These are phyloP conservation scores for Chondrus crispus DNA, from an alignment of 23 red algal genomes.

Conservation along the genomic window DNA sequence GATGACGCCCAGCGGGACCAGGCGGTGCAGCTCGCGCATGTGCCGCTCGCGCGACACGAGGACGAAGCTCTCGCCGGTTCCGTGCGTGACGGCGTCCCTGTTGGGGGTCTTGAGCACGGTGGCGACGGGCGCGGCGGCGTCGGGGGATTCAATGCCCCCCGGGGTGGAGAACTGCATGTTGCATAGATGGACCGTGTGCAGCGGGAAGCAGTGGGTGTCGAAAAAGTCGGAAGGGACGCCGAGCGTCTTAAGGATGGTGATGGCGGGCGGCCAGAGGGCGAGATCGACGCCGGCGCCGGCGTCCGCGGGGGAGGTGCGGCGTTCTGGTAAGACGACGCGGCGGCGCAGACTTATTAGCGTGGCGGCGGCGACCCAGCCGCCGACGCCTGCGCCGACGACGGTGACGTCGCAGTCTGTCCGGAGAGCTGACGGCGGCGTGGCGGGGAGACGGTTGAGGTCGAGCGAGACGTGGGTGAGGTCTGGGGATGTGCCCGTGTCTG, in stretches of 20 bases:
- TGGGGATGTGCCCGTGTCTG: not conserved
- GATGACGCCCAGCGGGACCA: constrained; percentile 17
- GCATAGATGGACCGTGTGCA: constrained; percentile 48
- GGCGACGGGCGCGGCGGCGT: no score
- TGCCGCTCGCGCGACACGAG: constrained; percentile 2
- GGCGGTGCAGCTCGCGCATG: not conserved
- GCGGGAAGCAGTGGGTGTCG: constrained; percentile 15
- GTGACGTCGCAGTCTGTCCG: no score
- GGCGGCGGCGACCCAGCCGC: constrained; percentile 31
- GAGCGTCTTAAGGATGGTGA: constrained; percentile 11
- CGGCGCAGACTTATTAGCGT: constrained; percentile 13
- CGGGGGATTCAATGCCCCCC: not conserved
- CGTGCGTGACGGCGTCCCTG: constrained; percentile 49
- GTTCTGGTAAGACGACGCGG: constrained; percentile 43
- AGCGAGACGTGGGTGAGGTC: not conserved
- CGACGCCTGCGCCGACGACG: constrained; percentile 64
- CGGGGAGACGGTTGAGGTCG: not conserved
- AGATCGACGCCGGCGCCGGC: constrained; percentile 48
- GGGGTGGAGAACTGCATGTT: not conserved
- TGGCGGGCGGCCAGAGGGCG: constrained; percentile 63
- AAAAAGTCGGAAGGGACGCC: constrained; percentile 20
- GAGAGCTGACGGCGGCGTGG: constrained; percentile 17
- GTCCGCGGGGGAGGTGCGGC: not conserved
- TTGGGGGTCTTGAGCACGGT: constrained; percentile 25
- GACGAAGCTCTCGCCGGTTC: constrained; percentile 34